Conservation (phyloP, 2,329 filamentous ascomycete genomes). For the Magnaporthales sp. region DNA sequence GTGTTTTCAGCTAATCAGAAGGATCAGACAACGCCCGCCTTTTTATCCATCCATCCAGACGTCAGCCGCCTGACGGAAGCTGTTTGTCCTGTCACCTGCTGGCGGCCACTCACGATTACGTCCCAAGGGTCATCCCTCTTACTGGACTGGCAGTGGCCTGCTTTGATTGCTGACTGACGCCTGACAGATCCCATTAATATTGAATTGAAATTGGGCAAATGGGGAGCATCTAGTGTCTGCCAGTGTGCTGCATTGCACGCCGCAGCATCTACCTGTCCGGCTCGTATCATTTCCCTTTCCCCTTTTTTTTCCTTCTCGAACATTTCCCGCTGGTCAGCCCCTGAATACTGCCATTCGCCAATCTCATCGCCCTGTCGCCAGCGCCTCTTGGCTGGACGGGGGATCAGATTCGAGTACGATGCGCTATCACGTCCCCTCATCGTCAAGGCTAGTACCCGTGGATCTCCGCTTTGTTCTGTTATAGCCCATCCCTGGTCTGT, state of each 20-base stretch:
- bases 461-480: neutral
- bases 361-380: neutral
- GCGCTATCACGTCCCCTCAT: neutral
- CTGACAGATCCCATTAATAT: neutral
- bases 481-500: neutral
- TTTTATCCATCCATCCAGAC: neutral
- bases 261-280: neutral
- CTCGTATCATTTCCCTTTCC: neutral
- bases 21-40: neutral
- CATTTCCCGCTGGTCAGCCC: neutral
- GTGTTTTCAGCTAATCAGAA: neutral
- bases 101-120: neutral
- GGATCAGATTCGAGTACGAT: neutral
- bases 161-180: neutral
- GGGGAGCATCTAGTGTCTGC: neutral
- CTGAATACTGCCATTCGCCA: neutral
- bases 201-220: neutral
- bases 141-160: neutral
- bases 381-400: neutral
- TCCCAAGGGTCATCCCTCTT: neutral
- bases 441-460: neutral
- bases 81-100: neutral
- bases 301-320: neutral
- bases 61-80: neutral
- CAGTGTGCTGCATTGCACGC: neutral